Evolutionary conservation across 352 stramenopile species (phyloP).

Genomic region (Pythium monospermum): DNA sequence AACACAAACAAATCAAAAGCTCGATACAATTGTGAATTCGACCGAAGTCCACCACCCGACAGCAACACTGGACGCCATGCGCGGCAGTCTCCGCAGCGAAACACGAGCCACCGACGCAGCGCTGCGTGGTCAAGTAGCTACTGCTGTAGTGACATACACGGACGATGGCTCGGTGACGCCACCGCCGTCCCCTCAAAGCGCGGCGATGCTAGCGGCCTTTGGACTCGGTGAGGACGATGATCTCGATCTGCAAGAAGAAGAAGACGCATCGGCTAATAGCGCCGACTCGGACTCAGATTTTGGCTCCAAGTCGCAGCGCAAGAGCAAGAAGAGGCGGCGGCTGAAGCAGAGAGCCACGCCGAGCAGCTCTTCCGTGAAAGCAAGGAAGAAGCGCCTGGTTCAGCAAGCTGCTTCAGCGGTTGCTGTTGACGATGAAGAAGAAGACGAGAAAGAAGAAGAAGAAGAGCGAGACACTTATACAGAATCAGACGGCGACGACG

Average conservation of each 20-base stretch:
- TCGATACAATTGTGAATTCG: no score
- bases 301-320: neutral
- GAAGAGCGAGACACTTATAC: slow-evolving; percentile 1
- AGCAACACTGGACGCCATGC: no score
- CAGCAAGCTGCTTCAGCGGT: neutral
- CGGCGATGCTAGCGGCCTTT: slow-evolving; percentile 15
- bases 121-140: slow-evolving; percentile 9
- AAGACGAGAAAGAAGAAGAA: neutral
- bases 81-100: slow-evolving; percentile 22
- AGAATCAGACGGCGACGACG: no score
- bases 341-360: slow-evolving; percentile 7
- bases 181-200: slow-evolving; percentile 21
- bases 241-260: slow-evolving; percentile 2
- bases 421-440: slow-evolving; percentile 1
- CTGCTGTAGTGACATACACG: slow-evolving; percentile 1
- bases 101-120: slow-evolving; percentile 15
- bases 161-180: slow-evolving; percentile 13
- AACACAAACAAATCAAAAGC: no score
- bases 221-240: slow-evolving; percentile 8
- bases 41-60: no score
- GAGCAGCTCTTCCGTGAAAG: no score
- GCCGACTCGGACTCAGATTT: slow-evolving; percentile 18
- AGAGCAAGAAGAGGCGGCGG: slow-evolving; percentile 24
- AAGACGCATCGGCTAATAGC: neutral
- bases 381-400: slow-evolving; percentile 1